Conservation (phyloP, 331 rosid species). For the Prunus yedoensis region DNA sequence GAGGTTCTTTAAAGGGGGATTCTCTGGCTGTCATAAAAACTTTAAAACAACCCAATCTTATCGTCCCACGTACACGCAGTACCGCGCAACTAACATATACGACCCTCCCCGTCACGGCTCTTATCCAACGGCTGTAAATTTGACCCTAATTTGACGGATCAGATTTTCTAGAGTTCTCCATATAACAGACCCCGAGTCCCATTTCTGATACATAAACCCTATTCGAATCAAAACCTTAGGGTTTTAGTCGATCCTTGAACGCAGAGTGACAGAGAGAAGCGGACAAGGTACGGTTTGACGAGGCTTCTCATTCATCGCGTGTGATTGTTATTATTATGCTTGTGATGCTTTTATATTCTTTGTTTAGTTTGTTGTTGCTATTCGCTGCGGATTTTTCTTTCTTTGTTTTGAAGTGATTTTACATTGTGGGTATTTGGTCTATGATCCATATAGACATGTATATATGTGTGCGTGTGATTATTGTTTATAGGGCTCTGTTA, state of each 20-base stretch:
- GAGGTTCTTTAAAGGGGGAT: neutral
- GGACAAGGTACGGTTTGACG: slow-evolving; percentile 28
- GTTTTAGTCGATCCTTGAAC: slow-evolving; percentile 20
- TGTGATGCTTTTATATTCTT: neutral
- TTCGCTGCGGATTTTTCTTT: neutral
- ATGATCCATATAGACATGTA: neutral
- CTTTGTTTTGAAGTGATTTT: neutral
- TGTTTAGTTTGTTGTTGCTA: neutral
- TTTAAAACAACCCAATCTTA: slow-evolving; percentile 9
- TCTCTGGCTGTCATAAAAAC: neutral
- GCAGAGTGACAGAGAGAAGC: neutral
- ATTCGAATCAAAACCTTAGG: slow-evolving; percentile 2
- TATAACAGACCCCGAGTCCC: neutral
- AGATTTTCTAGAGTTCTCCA: neutral
- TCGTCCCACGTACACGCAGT: slow-evolving; percentile 4
- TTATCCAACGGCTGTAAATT: slow-evolving; percentile 21
- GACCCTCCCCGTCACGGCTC: neutral
- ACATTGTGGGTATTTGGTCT: neutral
- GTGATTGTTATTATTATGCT: neutral
- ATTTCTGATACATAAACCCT: slow-evolving; percentile 26
- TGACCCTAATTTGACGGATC: neutral
- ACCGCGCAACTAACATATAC: neutral
- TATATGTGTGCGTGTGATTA: neutral
- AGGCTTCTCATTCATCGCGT: neutral
- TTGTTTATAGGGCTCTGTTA: neutral